Evolutionary conservation across 305 asterid species (phyloP), one percentile per base, ranked within the genome.

Genomic region (Fraxinus albicans): DNA sequence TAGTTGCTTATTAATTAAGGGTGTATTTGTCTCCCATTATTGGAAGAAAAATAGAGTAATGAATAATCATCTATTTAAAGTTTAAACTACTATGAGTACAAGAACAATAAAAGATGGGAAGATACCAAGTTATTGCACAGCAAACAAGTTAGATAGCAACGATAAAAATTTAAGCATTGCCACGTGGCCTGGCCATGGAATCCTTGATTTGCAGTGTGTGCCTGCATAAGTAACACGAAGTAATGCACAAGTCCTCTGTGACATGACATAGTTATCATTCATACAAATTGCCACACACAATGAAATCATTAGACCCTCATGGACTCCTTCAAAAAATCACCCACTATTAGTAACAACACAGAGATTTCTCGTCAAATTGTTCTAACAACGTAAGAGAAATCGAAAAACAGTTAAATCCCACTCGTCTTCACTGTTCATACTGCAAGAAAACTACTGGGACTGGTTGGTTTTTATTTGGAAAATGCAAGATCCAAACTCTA

Each of bases 401-500:
- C 47, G 33, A 19, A 44, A 82, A 80, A 82, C 87, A 81, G 85
- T 83, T 81, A 83, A 27, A 25, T 79, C 84, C 77, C 77, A 34
- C 58, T 31, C 9, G 55, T 70, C 81, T 47, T 65, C 29, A 17
- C 83, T 47, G 6, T 50, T 73, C 75, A 55, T 33, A 74, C 79
- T 13, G 60, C 73, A 73, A 13, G 60, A 63, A 63, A 25, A 76
- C 77, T 72, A 72, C 77, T 72, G 77, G 77, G 42, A 6, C 27
- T 72, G 27, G 44, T 72, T 72, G 42, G 5, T 29, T 31, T 72
- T 72, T 72, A 38, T 33, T 33, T 72, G 77, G 70, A 15, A 75
- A 70, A 89, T 84, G 91, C 91, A 88, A 83, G 86, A 90, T 87
- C 88, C 87, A 55, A 88, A 90, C 83, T 75, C 88, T 29, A 80